Evolutionary conservation across 2,329 filamentous ascomycete genomes (phyloP), one percentile per base, ranked within the genome.

Genomic region (Clarireedia homoeocarpa): DNA sequence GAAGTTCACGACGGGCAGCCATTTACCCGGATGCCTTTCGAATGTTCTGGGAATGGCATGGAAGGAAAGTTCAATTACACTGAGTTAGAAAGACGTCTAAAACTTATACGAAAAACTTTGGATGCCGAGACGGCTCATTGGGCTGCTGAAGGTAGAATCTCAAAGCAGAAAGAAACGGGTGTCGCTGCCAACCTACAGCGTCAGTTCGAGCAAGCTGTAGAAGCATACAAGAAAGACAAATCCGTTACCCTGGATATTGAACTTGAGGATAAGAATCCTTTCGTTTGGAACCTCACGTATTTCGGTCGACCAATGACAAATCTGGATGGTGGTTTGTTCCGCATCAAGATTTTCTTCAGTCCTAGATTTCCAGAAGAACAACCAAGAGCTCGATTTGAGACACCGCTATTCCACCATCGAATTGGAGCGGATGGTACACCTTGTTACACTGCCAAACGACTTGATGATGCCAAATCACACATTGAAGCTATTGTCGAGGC

Each of bases 301-400:
- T 95, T 96, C 68, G 94, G 94, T 26, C 82, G 86, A 54, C 89
- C 91, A 0, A 95, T 94, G 86, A 95, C 91, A 5, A 91, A 95
- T 63, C 81, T 97, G 2, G 92, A 97, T 64, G 92, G 91, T 15
- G 91, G 92, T 2, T 80, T 97, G 59, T 92, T 97, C 74, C 83
- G 82, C 59, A 86, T 96, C 70, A 86, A 79, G 65, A 77, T 97
- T 55, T 78, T 77, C 65, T 85, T 97, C 65, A 95, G 90, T 65
- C 85, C 89, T 5, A 81, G 83, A 5, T 97, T 96, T 66, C 94
- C 94, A 0, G 83, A 89, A 42, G 89, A 95, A 64, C 89, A 96
- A 65, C 94, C 92, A 24, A 84, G 92, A 36, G 86, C 91, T 55
- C 84, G 79, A 59, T 85, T 96, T 61, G 82, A 91, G 65, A 92